Conservation (phyloP, 2,329 filamentous ascomycete genomes). For the Cercospora janseana region DNA sequence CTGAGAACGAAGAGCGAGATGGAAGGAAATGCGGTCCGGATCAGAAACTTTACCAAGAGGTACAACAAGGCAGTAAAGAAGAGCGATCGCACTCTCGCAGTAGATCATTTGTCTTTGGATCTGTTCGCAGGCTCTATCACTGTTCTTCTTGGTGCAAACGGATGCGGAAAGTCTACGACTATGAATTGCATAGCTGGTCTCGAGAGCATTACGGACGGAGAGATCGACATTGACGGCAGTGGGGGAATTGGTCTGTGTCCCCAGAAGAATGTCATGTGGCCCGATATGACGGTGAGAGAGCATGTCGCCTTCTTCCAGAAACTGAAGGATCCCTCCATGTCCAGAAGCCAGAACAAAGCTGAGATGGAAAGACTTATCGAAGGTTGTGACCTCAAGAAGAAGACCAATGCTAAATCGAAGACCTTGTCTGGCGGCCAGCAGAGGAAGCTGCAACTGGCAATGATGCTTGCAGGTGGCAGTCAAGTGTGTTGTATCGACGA, state of each 20-base stretch:
- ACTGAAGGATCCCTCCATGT: slow-evolving; percentile 56
- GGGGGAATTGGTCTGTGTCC: slow-evolving; percentile 84
- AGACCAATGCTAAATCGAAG: slow-evolving; percentile 66
- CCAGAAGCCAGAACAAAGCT: slow-evolving; percentile 54
- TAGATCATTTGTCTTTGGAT: slow-evolving; percentile 23
- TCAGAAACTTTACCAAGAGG: slow-evolving; percentile 25
- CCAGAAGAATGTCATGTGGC: slow-evolving; percentile 93
- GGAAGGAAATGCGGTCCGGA: slow-evolving; percentile 23
- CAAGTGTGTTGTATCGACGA: slow-evolving; percentile 87
- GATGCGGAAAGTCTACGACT: slow-evolving; percentile 86
- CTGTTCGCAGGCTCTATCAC: slow-evolving; percentile 24
- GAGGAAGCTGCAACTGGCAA: slow-evolving; percentile 80
- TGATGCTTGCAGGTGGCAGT: slow-evolving; percentile 85
- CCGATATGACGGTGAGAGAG: slow-evolving; percentile 79
- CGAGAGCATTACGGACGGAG: slow-evolving; percentile 71
- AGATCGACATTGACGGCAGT: slow-evolving; percentile 72
- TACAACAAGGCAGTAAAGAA: slow-evolving; percentile 23
- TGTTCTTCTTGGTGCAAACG: slow-evolving; percentile 71
- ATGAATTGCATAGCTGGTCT: slow-evolving; percentile 84
- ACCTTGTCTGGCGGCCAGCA: slow-evolving; percentile 87
- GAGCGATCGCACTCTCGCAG: slow-evolving; percentile 22
- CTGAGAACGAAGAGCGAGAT: slow-evolving; percentile 37
- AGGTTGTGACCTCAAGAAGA: slow-evolving; percentile 70
- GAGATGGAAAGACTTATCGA: slow-evolving; percentile 62
- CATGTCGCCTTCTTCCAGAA: slow-evolving; percentile 81